Evolutionary conservation across 1,139 yeast species (phyloP), one percentile per base, ranked within the genome.

Genomic region (Yamadazyma epiphylla): DNA sequence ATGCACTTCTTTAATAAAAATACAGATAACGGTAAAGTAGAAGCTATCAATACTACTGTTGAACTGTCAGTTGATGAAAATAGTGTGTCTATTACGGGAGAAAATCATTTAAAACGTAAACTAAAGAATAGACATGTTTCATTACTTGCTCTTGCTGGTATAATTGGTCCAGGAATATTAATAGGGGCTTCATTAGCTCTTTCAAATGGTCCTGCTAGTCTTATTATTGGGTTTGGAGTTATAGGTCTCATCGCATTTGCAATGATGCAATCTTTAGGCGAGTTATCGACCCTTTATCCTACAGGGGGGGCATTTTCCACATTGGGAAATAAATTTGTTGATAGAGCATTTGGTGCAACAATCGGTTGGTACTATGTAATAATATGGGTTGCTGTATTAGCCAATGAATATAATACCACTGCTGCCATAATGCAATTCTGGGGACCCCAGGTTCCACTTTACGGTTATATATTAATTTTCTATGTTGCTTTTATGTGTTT

Each of bases 351-450:
- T 38, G 82, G 81, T 8, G 77, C 74, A 11, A 70, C 78, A 1
- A 64, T 77, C 11, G 83, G 84, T 3, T 76, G 81, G 77, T 70
- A 66, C 42, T 79, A 79, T 49, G 74, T 74, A 32, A 72, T 80
- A 36, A 66, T 76, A 31, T 77, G 82, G 80, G 56, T 74, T 13
- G 75, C 78, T 2, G 81, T 76, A 11, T 55, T 75, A 38, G 74
- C 81, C 9, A 74, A 74, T 41, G 83, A 77, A 46, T 75, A 75
- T 49, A 75, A 74, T 41, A 65, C 74, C 2, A 64, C 73, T 13
- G 71, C 77, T 10, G 59, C 76, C 3, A 71, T 77, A 24, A 45
- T 77, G 56, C 65, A 62, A 33, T 74, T 58, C 39, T 77, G 83
- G 83, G 77, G 77, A 5, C 77, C 75, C 10, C 69, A 71, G 39